Evolutionary conservation across 768 basidiomycete species (phyloP).

Genomic region (Lactarius trivialis): DNA sequence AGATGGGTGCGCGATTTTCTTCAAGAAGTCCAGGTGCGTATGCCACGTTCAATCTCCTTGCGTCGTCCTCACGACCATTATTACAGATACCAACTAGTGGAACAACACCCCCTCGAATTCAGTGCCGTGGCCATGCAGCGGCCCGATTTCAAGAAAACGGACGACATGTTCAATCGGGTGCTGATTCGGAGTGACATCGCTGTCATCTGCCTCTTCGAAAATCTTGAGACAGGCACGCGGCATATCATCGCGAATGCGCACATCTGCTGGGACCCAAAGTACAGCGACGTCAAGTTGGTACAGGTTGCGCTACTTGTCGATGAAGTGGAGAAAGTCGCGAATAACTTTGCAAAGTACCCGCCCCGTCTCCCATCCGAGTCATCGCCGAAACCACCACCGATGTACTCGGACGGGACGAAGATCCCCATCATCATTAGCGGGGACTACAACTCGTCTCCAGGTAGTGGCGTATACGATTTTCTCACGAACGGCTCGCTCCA

Average conservation of each 20-base stretch:
- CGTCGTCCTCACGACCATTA: not conserved
- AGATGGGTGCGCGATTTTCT: constrained; percentile 96
- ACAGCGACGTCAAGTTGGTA: constrained; percentile 94
- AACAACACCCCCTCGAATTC: constrained; percentile 92
- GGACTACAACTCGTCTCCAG: constrained; percentile 91
- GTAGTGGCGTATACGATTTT: constrained; percentile 89
- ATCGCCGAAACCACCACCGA: constrained; percentile 49
- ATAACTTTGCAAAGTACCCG: constrained; percentile 79
- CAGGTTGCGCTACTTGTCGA: constrained; percentile 90
- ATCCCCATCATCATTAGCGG: constrained; percentile 89
- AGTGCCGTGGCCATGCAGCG: constrained; percentile 88
- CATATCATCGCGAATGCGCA: constrained; percentile 88
- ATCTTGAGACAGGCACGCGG: constrained; percentile 78
- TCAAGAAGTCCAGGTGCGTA: constrained; percentile 79
- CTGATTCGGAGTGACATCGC: constrained; percentile 93
- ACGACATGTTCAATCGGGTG: constrained; percentile 99
- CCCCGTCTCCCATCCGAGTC: constrained; percentile 45
- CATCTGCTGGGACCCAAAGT: constrained; percentile 88
- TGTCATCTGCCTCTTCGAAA: constrained; percentile 80
- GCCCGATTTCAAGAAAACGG: constrained; percentile 91
- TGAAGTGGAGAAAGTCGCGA: constrained; percentile 85
- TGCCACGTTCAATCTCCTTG: not conserved
- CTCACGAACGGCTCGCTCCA: constrained; percentile 63
- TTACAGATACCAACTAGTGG: constrained; percentile 81
- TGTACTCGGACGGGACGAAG: constrained; percentile 77